phyloP scores from a whole-genome alignment of 2,329 filamentous ascomycete species.

The Fusarium pseudoanthophilum region DNA sequence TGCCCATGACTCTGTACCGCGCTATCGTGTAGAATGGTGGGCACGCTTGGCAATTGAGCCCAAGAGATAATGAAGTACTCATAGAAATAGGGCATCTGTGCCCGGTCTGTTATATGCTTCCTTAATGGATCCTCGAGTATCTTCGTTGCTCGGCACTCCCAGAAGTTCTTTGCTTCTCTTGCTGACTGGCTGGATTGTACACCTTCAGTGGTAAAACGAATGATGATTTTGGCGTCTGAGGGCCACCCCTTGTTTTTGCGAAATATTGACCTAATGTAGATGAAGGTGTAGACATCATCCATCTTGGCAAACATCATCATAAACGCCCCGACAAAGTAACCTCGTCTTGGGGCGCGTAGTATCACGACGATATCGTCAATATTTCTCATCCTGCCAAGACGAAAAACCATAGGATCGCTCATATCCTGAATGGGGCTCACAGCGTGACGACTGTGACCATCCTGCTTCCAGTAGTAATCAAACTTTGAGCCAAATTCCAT shows the following conservation, averaged over 20 bases:
- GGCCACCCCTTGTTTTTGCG: too few species aligned
- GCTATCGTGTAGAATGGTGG: neutral
- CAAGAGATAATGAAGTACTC: slow-evolving; percentile 17
- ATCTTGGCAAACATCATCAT: slow-evolving; percentile 29
- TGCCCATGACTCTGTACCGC: neutral
- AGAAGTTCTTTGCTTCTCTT: slow-evolving; percentile 27
- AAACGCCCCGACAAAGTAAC: slow-evolving; percentile 11
- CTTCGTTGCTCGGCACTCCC: slow-evolving; percentile 15
- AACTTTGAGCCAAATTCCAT: slow-evolving; percentile 22
- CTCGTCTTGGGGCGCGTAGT: slow-evolving; percentile 9
- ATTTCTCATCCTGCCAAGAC: neutral
- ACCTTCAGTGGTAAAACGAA: slow-evolving; percentile 13
- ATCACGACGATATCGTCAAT: neutral
- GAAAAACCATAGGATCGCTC: neutral
- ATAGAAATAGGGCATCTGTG: slow-evolving; percentile 18
- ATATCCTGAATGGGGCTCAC: slow-evolving; percentile 1
- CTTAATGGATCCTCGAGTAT: neutral
- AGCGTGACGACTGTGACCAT: neutral
- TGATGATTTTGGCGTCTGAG: neutral
- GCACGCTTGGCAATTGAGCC: neutral
- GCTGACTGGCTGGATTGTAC: neutral
- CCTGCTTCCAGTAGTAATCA: slow-evolving; percentile 5
- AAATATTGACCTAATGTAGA: neutral
- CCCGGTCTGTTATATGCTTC: neutral
- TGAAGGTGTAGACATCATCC: neutral